Percentiles rank a stretch among this genome's conserved stretches.
Conservation (phyloP, 2,329 filamentous ascomycete species). For the Diaporthe sp. region DNA sequence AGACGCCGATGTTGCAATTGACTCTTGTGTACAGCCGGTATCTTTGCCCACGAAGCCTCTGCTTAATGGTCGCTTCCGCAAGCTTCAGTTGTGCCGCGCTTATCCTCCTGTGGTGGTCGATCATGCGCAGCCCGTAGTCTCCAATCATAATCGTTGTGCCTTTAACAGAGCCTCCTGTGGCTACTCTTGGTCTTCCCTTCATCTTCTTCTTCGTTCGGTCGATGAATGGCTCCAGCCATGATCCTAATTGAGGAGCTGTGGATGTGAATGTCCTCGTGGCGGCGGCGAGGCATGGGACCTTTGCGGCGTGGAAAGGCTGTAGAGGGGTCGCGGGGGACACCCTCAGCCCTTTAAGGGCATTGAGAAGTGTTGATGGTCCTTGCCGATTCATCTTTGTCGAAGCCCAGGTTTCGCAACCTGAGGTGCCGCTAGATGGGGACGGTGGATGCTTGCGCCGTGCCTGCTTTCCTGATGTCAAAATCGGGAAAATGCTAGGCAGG, state of each 20-base stretch:
- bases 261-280: constrained; percentile 79
- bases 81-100: constrained; percentile 88
- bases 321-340: constrained; percentile 56
- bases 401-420: constrained; percentile 27
- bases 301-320: constrained; percentile 53
- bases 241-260: constrained; percentile 69
- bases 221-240: constrained; percentile 86
- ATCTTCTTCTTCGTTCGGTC: constrained; percentile 88
- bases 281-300: constrained; percentile 47
- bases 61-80: constrained; percentile 94
- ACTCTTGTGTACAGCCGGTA: constrained; percentile 94
- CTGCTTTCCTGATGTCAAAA: constrained; percentile 27
- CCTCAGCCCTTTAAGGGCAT: constrained; percentile 64
- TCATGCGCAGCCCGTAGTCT: constrained; percentile 94
- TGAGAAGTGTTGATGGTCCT: constrained; percentile 57
- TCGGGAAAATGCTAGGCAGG: constrained; percentile 33
- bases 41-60: constrained; percentile 87
- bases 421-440: neutral
- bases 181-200: constrained; percentile 88
- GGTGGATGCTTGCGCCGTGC: constrained; percentile 21
- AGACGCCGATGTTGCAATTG: constrained; percentile 93
- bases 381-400: constrained; percentile 58
- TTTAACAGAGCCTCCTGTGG: constrained; percentile 90
- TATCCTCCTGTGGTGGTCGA: constrained; percentile 92
- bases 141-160: constrained; percentile 98